A percentile compares a stretch with the other conserved stretches of the same genome.
These are phyloP conservation scores for Cordyceps tenuipes DNA, from an alignment of 2,329 filamentous ascomycete genomes.

Conservation along the genomic window DNA sequence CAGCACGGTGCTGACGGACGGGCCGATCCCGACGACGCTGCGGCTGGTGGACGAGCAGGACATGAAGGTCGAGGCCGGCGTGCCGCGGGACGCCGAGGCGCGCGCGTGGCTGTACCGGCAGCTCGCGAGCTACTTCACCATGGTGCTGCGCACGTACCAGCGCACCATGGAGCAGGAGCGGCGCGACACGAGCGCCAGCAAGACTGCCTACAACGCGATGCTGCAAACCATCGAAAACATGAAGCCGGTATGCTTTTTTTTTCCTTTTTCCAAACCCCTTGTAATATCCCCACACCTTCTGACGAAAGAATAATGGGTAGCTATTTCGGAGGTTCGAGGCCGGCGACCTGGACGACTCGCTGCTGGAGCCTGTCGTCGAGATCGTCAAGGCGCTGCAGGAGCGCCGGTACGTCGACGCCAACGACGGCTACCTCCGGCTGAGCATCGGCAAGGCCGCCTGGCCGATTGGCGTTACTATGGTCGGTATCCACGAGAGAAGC, in stretches of 20 bases:
- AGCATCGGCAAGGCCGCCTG: constrained; percentile 96
- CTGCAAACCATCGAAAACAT: constrained; percentile 80
- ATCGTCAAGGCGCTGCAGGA: constrained; percentile 89
- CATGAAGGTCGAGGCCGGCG: constrained; percentile 64
- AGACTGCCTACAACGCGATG: constrained; percentile 77
- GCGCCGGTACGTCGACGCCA: constrained; percentile 88
- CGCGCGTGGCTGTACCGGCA: constrained; percentile 73
- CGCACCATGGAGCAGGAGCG: constrained; percentile 60
- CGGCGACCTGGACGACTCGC: constrained; percentile 65
- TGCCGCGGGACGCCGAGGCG: constrained; percentile 56
- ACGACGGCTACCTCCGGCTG: constrained; percentile 85
- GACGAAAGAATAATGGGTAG: constrained; percentile 21
- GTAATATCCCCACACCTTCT: background rate
- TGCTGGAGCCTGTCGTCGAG: constrained; percentile 77
- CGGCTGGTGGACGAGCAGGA: constrained; percentile 73
- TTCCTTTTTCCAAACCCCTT: no score
- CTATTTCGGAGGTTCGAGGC: constrained; percentile 86
- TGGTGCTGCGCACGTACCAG: constrained; percentile 88
- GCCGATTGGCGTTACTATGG: constrained; percentile 99
- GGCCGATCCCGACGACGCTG: constrained; percentile 81
- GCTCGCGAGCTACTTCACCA: constrained; percentile 88
- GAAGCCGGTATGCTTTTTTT: constrained; percentile 49
- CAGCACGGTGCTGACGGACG: constrained; percentile 53
- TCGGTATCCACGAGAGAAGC: constrained; percentile 95
- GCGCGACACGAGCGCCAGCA: constrained; percentile 64